Evolutionary conservation across 176 grass and related monocot species (phyloP).

Genomic region (Musa schizocarpa): DNA sequence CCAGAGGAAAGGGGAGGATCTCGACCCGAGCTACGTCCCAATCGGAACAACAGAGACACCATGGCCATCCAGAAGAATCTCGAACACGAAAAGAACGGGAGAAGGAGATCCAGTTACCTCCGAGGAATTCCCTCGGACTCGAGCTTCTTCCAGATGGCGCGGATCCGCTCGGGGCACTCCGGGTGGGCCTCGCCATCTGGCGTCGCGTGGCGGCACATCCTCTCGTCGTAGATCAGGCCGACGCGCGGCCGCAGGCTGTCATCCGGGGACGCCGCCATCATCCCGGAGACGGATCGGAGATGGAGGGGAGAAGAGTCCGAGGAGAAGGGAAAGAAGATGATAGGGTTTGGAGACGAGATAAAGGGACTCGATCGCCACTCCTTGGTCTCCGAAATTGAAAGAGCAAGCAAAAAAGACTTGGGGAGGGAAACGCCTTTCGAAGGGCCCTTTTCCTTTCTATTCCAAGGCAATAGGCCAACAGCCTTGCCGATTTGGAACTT

Average conservation of each 20-base stretch:
- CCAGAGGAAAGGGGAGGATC: neutral
- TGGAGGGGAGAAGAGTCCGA: neutral
- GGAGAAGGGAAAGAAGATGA: neutral
- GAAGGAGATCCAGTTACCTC: slow-evolving; percentile 30
- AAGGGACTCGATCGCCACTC: neutral
- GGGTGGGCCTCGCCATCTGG: slow-evolving; percentile 56
- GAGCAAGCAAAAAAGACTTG: too few relatives aligned
- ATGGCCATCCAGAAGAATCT: too few relatives aligned
- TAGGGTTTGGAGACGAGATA: neutral
- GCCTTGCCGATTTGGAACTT: too few relatives aligned
- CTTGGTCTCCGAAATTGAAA: too few relatives aligned
- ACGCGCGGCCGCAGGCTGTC: slow-evolving; percentile 20
- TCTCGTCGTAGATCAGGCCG: slow-evolving; percentile 80
- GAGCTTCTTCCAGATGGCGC: slow-evolving; percentile 79
- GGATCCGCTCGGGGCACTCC: slow-evolving; percentile 76
- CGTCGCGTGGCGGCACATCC: slow-evolving; percentile 83
- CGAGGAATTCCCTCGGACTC: slow-evolving; percentile 42
- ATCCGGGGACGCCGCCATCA: neutral
- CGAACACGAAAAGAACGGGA: neutral
- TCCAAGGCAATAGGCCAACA: too few relatives aligned
- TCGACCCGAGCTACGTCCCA: neutral
- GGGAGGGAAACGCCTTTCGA: neutral
- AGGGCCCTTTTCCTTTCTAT: neutral
- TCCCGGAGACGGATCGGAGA: neutral
- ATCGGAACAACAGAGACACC: neutral